These are phyloP conservation scores for Polychytrium aggregatum DNA, from an alignment of 192 early-diverging fungal species.

Conservation along the genomic window DNA sequence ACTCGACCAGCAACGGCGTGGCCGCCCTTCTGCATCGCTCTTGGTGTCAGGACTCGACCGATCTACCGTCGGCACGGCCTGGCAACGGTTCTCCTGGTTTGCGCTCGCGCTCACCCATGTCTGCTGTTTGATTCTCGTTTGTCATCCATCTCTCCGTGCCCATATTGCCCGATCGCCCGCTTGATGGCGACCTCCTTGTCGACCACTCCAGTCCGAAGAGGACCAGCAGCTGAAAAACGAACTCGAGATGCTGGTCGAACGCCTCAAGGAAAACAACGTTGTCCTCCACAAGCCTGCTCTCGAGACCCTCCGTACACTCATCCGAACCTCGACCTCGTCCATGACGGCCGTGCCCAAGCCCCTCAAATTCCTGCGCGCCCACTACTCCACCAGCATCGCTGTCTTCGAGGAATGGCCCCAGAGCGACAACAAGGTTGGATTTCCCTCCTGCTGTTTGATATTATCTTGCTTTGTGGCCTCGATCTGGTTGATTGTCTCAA, in stretches of 20 bases:
- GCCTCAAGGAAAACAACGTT: constrained; percentile 70
- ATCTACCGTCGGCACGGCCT: too few relatives aligned
- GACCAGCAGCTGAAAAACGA: constrained; percentile 87
- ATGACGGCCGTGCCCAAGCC: constrained; percentile 99
- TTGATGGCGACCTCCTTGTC: too few relatives aligned
- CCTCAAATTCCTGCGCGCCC: constrained; percentile 86
- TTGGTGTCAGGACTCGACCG: too few relatives aligned
- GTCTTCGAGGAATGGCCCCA: constrained; percentile 67
- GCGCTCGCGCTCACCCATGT: too few relatives aligned
- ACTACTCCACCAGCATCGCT: constrained; percentile 59
- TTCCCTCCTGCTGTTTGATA: neutral
- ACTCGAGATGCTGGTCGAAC: constrained; percentile 87
- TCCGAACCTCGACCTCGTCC: constrained; percentile 89
- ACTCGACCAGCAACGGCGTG: too few relatives aligned
- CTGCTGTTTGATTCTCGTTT: too few relatives aligned
- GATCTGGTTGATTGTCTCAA: too few relatives aligned
- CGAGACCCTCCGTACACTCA: constrained; percentile 75
- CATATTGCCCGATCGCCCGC: too few relatives aligned
- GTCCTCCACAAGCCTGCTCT: constrained; percentile 76
- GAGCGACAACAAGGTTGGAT: constrained; percentile 59
- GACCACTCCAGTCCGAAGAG: constrained; percentile 95
- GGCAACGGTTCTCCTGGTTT: too few relatives aligned
- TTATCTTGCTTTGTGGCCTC: too few relatives aligned
- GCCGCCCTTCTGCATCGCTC: too few relatives aligned
- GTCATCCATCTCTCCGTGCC: too few relatives aligned